Evolutionary conservation across 257 asterid genomes (phyloP).

Genomic region (Henckelia pumila): DNA sequence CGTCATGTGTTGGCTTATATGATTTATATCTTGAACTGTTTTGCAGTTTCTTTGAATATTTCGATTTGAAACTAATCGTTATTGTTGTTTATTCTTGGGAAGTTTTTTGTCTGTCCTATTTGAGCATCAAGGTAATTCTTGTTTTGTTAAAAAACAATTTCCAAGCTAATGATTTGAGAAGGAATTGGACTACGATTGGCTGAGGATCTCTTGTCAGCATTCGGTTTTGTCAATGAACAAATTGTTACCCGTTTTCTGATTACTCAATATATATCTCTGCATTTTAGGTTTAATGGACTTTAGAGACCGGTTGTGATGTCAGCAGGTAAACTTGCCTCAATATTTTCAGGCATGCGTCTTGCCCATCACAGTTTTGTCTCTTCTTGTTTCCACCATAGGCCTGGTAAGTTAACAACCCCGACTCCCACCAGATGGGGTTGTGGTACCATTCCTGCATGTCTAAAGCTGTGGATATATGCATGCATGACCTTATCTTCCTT

Average conservation of each 20-base stretch:
- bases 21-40: slow-evolving; percentile 12
- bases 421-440: background rate
- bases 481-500: background rate
- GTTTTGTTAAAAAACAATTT: slow-evolving; percentile 27
- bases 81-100: background rate
- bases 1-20: slow-evolving; percentile 13
- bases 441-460: background rate
- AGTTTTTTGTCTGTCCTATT: background rate
- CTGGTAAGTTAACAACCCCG: background rate
- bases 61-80: slow-evolving; percentile 1
- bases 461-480: background rate
- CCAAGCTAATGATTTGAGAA: slow-evolving; percentile 24
- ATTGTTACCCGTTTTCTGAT: slow-evolving; percentile 1
- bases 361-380: background rate
- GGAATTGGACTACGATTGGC: slow-evolving; percentile 25
- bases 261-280: background rate
- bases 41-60: slow-evolving; percentile 15
- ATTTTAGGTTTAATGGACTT: slow-evolving; percentile 21
- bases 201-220: slow-evolving; percentile 22
- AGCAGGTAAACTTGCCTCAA: slow-evolving; percentile 23
- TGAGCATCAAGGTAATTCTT: slow-evolving; percentile 21
- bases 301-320: slow-evolving; percentile 20
- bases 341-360: background rate
- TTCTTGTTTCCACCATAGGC: background rate
- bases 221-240: background rate